Base-by-base conservation (phyloP, 306 rosid genomes). In the Cyclanthera cordifolia region DNA sequence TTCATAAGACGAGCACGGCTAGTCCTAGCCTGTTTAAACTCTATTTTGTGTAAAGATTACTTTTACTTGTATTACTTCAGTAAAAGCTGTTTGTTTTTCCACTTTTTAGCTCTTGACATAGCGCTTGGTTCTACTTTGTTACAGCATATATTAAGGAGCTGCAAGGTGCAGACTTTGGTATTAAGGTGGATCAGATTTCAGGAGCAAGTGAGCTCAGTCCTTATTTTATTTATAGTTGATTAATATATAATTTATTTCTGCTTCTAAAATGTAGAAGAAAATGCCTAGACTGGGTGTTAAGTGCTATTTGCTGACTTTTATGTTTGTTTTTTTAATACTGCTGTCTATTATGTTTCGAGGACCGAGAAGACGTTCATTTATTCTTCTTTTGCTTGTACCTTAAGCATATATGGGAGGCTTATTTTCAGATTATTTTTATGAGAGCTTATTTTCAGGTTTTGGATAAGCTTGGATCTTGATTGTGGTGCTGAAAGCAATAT, bases 111-210 rank as follows among this genome's bases (percentile, higher is more conserved):
- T 65, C 50, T 6, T 79, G 65, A 53, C 71, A 73, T 74, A 70
- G 50, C 58, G 25, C 58, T 19, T 63, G 50, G 67, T 75, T 37
- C 65, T 49, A 46, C 60, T 75, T 28, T 83, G 48, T 75, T 85
- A 72, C 87, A 93, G 98, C 76, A 74, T 79, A 76, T 93, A 77
- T 78, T 93, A 75, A 87, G 82, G 73, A 75, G 72, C 70, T 74
- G 98, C 80, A 86, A 80, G 79, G 78, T 89, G 81, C 81, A 82
- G 79, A 79, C 79, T 76, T 73, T 93, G 79, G 80, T 69, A 53
- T 74, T 93, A 37, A 61, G 84, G 76, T 83, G 81, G 79, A 80
- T 89, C 85, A 86, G 95, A 87, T 84, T 91, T 70, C 73, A 73
- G 81, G 88, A 83, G 76, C 98, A 89, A 51, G 98, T 93, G 78